Evolutionary conservation across 345 rosid genomes (phyloP).

Genomic region (Eucalyptus marginata): DNA sequence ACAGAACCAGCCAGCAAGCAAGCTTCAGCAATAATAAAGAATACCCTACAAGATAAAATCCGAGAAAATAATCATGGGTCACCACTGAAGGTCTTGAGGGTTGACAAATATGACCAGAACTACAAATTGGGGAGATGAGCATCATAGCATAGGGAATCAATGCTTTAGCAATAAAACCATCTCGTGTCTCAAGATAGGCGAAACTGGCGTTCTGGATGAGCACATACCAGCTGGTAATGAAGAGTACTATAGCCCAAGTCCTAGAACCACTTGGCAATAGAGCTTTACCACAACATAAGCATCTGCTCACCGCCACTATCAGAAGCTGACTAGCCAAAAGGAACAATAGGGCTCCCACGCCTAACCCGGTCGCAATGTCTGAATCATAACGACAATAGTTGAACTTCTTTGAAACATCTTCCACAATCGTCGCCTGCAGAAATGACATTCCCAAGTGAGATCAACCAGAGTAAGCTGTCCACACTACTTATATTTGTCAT

Average conservation of each 20-base stretch:
- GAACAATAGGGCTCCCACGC: conserved; percentile 51
- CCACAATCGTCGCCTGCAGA: conserved; percentile 21
- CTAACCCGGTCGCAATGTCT: conserved; percentile 72
- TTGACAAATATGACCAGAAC: background rate
- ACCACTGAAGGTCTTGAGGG: background rate
- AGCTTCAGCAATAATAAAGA: conserved; percentile 73
- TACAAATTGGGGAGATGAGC: background rate
- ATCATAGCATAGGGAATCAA: background rate
- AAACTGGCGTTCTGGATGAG: background rate
- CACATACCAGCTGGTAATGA: conserved; percentile 69
- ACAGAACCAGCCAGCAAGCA: conserved; percentile 88
- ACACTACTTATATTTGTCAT: background rate
- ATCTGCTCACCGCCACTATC: conserved; percentile 53
- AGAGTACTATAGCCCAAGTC: conserved; percentile 66
- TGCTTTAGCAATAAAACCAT: background rate
- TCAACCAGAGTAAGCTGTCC: background rate
- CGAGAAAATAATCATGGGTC: background rate
- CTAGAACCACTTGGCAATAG: conserved; percentile 69
- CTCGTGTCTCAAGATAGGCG: background rate
- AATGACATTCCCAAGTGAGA: background rate
- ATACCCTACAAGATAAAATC: conserved; percentile 39
- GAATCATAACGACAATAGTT: conserved; percentile 62
- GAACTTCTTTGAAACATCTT: background rate
- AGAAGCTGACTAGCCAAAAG: conserved; percentile 63
- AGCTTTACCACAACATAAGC: conserved; percentile 80